phyloP scores from a whole-genome alignment of 805 yeast genomes.

The Saccharomycopsis javanensis region DNA sequence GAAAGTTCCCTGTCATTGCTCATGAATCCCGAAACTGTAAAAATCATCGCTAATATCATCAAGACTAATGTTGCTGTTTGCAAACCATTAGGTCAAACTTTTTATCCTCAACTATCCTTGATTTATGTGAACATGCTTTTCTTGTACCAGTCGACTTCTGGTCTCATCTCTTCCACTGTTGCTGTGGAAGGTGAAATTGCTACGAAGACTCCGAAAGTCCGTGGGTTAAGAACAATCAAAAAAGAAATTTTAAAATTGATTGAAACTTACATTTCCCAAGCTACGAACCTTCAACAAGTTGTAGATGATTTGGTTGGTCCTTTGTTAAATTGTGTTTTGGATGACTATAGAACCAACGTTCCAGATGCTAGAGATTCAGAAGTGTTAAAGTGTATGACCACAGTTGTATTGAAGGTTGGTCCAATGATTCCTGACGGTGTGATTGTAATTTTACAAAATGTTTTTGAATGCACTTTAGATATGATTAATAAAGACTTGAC shows the following conservation, averaged over 20 bases:
- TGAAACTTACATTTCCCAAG: slow-evolving; percentile 80
- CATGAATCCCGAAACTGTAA: slow-evolving; percentile 73
- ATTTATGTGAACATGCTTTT: slow-evolving; percentile 87
- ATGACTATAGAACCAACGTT: slow-evolving; percentile 79
- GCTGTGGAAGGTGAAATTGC: slow-evolving; percentile 78
- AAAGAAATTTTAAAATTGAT: slow-evolving; percentile 84
- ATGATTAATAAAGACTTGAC: slow-evolving; percentile 95
- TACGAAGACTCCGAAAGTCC: slow-evolving; percentile 88
- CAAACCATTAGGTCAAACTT: slow-evolving; percentile 86
- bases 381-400: slow-evolving; percentile 89
- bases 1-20: slow-evolving; percentile 45
- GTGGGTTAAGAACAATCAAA: slow-evolving; percentile 92
- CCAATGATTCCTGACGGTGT: slow-evolving; percentile 83
- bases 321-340: slow-evolving; percentile 72
- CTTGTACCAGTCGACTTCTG: slow-evolving; percentile 78
- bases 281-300: slow-evolving; percentile 76
- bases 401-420: slow-evolving; percentile 81
- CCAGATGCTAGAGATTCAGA: slow-evolving; percentile 98
- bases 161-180: slow-evolving; percentile 73
- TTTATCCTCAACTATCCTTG: slow-evolving; percentile 75
- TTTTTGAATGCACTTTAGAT: slow-evolving; percentile 86
- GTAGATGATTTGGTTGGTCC: slow-evolving; percentile 78
- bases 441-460: slow-evolving; percentile 75
- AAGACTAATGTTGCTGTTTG: slow-evolving; percentile 95
- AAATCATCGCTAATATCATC: slow-evolving; percentile 84